Conservation (phyloP, 2,329 filamentous ascomycete species). For the Ceratocystis albifundus region DNA sequence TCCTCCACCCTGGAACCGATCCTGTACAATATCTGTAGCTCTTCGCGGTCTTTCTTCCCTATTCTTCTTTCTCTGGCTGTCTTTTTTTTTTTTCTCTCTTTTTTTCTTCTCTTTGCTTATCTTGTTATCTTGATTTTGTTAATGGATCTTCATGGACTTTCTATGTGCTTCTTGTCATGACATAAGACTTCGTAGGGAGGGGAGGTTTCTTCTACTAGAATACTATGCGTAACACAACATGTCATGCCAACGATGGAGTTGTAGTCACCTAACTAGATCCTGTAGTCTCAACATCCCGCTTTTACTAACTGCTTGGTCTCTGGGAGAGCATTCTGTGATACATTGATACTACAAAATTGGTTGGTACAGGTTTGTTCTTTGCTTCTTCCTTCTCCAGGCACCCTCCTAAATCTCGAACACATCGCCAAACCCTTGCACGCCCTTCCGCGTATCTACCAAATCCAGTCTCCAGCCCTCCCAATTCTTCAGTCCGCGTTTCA, state of each 20-base stretch:
- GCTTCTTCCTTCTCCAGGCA: background rate
- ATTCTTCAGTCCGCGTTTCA: constrained; percentile 52
- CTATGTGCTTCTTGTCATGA: background rate
- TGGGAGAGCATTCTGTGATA: no score
- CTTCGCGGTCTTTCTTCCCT: background rate
- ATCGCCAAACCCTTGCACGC: constrained; percentile 49
- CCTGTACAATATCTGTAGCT: constrained; percentile 9
- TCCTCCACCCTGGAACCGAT: background rate
- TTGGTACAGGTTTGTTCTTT: background rate
- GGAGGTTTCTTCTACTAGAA: background rate
- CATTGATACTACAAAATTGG: no score
- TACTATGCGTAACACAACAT: background rate
- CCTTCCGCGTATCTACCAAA: constrained; percentile 48
- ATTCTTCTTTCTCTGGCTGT: background rate
- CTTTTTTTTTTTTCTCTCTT: constrained; percentile 3
- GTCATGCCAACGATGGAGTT: no score
- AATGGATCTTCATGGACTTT: background rate
- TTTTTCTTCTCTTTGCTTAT: background rate
- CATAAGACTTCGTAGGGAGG: background rate
- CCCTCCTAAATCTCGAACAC: constrained; percentile 48
- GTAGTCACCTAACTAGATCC: no score
- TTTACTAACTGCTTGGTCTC: no score
- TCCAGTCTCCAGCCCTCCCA: constrained; percentile 59
- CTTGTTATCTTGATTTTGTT: background rate
- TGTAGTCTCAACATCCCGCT: no score